These are phyloP conservation scores for Trichoderma parareesei DNA, from an alignment of 495 filamentous ascomycete genomes.

Conservation along the genomic window DNA sequence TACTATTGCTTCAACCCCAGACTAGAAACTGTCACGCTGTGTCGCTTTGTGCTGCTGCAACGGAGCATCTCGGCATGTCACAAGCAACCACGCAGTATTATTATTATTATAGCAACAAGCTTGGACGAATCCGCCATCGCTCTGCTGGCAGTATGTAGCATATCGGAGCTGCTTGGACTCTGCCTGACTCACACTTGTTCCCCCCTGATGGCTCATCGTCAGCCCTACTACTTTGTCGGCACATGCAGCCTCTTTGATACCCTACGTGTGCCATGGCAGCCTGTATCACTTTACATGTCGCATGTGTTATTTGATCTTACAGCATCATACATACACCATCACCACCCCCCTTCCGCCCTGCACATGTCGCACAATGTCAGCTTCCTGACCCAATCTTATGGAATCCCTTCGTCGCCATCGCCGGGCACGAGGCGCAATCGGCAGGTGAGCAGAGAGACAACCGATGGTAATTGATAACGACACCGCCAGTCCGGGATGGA, in stretches of 20 bases:
- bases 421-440: not conserved
- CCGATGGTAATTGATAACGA: constrained; percentile 2
- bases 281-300: too few relatives aligned
- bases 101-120: too few relatives aligned
- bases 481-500: not conserved
- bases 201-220: not conserved
- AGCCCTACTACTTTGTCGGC: not conserved
- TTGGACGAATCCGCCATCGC: too few relatives aligned
- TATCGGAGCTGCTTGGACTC: not conserved
- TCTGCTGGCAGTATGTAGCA: too few relatives aligned
- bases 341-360: not conserved
- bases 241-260: too few relatives aligned
- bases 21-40: not conserved
- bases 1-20: not conserved
- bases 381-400: not conserved
- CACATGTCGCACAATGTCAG: constrained; percentile 7
- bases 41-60: too few relatives aligned
- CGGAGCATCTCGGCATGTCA: too few relatives aligned
- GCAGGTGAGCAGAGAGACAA: not conserved
- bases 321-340: too few relatives aligned
- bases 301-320: too few relatives aligned
- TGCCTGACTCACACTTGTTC: not conserved
- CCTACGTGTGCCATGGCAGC: too few relatives aligned
- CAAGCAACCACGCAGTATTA: too few relatives aligned
- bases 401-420: not conserved